Evolutionary conservation across 306 rosid genomes (phyloP), one percentile per base, ranked within the genome.

Genomic region (Trifolium fragiferum): DNA sequence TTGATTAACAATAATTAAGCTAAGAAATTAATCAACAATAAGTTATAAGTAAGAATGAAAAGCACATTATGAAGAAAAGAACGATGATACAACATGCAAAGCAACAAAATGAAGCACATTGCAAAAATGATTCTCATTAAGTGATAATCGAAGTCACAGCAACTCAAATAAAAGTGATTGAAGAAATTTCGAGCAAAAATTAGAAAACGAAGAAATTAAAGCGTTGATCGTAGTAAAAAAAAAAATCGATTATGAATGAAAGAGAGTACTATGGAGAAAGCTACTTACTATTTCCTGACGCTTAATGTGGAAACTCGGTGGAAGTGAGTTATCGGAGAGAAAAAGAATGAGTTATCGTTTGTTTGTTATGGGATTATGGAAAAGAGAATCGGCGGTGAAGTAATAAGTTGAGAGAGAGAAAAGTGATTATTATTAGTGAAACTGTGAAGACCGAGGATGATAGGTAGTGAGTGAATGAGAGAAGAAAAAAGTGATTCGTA

Each of bases 31-130:
- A 80, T 63, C 30, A 78, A 20, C 5, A 47, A 74, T 44, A 77
- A 68, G 62, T 3, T 41, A 74, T 38, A 77, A 68, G 62, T 53
- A 71, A 63, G 50, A 78, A 78, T 37, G 38, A 43, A 2, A 88
- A 47, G 81, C 83, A 77, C 96, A 90, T 86, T 90, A 88, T 71
- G 51, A 30, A 27, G 62, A 41, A 41, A 41, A 11, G 47, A 2
- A 13, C 50, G 16, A 44, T 44, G 7, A 44, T 44, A 13, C 15
- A 44, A 44, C 50, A 44, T 44, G 50, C 50, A 44, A 13, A 13
- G 0, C 15, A 13, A 44, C 4, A 13, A 44, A 15, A 10, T 9
- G 13, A 44, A 44, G 50, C n/a, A 44, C 50, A 44, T 44, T 44
- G 16, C 50, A 6, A 44, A 4, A 44, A 44, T 44, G 6, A 44